Evolutionary conservation across 2,329 filamentous ascomycete species (phyloP).

Genomic region (Pleoardoris graminearum): DNA sequence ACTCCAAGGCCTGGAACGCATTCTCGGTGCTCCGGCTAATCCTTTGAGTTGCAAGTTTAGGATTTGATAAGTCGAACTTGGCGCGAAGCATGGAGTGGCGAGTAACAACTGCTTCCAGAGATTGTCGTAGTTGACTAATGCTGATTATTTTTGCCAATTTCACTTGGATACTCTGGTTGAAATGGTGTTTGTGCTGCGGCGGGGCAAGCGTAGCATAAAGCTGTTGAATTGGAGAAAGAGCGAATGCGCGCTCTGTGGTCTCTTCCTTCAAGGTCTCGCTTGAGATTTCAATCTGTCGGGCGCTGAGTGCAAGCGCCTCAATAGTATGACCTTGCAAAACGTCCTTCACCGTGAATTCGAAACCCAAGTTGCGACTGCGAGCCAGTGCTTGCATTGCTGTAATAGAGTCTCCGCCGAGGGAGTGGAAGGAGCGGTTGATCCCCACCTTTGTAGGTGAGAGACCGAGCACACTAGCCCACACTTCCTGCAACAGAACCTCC

Average conservation of each 20-base stretch:
- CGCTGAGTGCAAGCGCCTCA: constrained; percentile 12
- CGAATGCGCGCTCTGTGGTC: constrained; percentile 18
- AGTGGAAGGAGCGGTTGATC: constrained; percentile 39
- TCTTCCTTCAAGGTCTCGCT: background rate
- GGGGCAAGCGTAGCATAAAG: constrained; percentile 33
- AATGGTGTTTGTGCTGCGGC: constrained; percentile 28
- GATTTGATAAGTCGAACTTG: no score
- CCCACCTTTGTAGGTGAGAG: constrained; percentile 27
- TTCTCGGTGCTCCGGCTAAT: constrained; percentile 27
- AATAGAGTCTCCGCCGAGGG: constrained; percentile 42
- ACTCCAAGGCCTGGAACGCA: constrained; percentile 24
- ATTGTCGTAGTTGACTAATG: constrained; percentile 24
- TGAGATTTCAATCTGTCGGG: no score
- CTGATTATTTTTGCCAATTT: no score
- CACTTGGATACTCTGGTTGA: constrained; percentile 38
- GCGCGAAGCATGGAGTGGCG: constrained; percentile 48
- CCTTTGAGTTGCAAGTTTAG: no score
- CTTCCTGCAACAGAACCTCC: constrained; percentile 32
- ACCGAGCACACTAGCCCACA: constrained; percentile 36
- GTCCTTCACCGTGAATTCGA: constrained; percentile 36
- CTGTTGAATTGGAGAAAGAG: constrained; percentile 35
- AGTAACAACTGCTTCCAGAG: constrained; percentile 36
- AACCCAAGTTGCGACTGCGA: constrained; percentile 31
- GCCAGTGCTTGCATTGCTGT: constrained; percentile 42
- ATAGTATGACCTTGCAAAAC: constrained; percentile 39